A percentile compares a stretch with the other conserved stretches of the same genome.
phyloP scores from a whole-genome alignment of 2,329 filamentous ascomycete species.

The Arthrinium puccinioides region DNA sequence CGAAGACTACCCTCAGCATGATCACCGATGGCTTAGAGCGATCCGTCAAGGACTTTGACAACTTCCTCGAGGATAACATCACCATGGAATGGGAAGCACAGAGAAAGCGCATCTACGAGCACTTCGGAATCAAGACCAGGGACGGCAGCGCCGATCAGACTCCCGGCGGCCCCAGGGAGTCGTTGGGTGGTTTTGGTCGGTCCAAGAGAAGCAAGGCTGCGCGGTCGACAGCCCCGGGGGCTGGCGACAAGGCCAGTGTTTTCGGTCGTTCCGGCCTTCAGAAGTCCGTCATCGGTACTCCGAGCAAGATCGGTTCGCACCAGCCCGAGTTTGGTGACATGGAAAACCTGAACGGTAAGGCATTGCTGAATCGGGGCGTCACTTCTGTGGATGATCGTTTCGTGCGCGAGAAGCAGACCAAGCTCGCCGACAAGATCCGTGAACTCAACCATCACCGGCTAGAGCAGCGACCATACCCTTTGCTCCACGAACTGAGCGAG shows the following conservation, averaged over 20 bases:
- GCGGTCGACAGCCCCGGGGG: conserved; percentile 22
- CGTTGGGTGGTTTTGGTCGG: conserved; percentile 51
- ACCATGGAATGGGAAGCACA: conserved; percentile 95
- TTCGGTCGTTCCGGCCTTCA: conserved; percentile 63
- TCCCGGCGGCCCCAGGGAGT: conserved; percentile 33
- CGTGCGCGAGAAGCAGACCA: conserved; percentile 75
- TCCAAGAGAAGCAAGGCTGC: conserved; percentile 41
- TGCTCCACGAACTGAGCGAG: conserved; percentile 68
- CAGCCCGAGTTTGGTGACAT: conserved; percentile 62
- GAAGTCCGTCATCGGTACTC: conserved; percentile 80
- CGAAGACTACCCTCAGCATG: conserved; percentile 85
- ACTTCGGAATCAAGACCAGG: conserved; percentile 76
- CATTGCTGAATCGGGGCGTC: conserved; percentile 36
- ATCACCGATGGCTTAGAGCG: conserved; percentile 86
- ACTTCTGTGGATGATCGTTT: conserved; percentile 65
- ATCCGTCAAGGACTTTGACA: conserved; percentile 85
- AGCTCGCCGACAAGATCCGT: conserved; percentile 73
- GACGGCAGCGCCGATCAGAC: conserved; percentile 34
- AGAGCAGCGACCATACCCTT: conserved; percentile 59
- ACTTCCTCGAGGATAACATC: conserved; percentile 89
- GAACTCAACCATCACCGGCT: conserved; percentile 68
- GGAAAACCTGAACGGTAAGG: conserved; percentile 46
- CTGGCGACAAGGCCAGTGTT: conserved; percentile 41
- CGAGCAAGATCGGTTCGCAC: conserved; percentile 60
- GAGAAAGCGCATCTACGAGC: conserved; percentile 86